Base-by-base conservation (phyloP, 768 basidiomycete genomes). In the Rubroboletus pulcherrimus region DNA sequence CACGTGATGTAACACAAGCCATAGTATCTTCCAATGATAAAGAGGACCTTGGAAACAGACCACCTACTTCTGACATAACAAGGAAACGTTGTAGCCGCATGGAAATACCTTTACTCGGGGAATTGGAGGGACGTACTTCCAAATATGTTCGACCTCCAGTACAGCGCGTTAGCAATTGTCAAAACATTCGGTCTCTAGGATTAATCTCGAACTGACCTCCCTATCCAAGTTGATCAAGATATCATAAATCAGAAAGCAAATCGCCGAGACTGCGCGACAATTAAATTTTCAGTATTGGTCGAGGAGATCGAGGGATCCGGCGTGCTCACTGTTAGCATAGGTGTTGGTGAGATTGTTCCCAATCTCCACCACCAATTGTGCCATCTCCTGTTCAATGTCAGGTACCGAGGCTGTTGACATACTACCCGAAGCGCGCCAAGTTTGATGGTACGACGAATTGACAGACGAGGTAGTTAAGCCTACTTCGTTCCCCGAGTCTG, bases 21-120 rank as follows among this genome's bases (percentile, higher is more conserved):
- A 40, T 56, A 56, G 8, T 53, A 56, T 45, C 55, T 52, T n/a
- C 29, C 55, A n/a, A 56, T 9, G 21, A 56, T 24, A 43, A 53
- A 56, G 21, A 56, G 38, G 17, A 33, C 37, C 14, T 51, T 55
- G 15, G 50, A 24, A 5, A n/a, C 17, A 10, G 49, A 12, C 50
- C 49, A 55, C 24, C n/a, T 52, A 17, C 43, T 30, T 7, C 54
- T 55, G 14, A 9, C 21, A 24, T 12, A 8, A 34, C 33, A 41
- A 33, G 24, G 9, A 41, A 29, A 31, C 30, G 39, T 42, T 7
- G 5, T 35, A 2, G 12, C 29, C 8, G 10, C 10, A 7, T 40
- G 0, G 5, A 19, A 14, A 6, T 3, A 9, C 2, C 2, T 40
- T 11, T n/a, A 24, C 29, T 21, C 3, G 15, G 9, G 26, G 9